These are phyloP conservation scores for Scutellaria barbata DNA, from an alignment of 257 asterid species.

Conservation along the genomic window DNA sequence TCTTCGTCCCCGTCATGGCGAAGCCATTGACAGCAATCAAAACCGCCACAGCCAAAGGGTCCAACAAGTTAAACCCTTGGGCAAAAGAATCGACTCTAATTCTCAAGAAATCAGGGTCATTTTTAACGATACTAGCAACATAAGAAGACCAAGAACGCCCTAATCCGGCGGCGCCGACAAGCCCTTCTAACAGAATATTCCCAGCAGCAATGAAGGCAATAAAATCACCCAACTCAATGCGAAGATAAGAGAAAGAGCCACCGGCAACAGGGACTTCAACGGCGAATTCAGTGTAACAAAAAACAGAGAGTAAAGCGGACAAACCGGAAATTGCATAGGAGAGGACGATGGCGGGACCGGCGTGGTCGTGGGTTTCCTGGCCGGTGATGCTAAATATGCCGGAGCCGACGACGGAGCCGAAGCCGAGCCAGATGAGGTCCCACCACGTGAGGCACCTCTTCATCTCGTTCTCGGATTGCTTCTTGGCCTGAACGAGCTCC, in stretches of 20 bases:
- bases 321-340: conserved; percentile 84
- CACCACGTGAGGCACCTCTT: conserved; percentile 88
- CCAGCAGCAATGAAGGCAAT: conserved; percentile 91
- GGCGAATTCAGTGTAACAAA: conserved; percentile 90
- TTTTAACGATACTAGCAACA: conserved; percentile 63
- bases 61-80: conserved; percentile 78
- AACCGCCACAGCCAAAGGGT: conserved; percentile 77
- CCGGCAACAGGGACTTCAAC: conserved; percentile 95
- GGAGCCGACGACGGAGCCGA: conserved; percentile 94
- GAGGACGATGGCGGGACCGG: conserved; percentile 88
- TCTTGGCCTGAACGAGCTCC: conserved; percentile 62
- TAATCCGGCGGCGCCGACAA: conserved; percentile 94
- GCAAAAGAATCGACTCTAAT: conserved; percentile 63
- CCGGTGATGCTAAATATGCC: conserved; percentile 94
- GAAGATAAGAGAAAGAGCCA: conserved; percentile 85
- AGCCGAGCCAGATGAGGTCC: conserved; percentile 91
- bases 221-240: conserved; percentile 92
- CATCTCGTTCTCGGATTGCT: conserved; percentile 79
- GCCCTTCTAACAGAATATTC: conserved; percentile 75
- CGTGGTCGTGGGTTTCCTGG: conserved; percentile 65
- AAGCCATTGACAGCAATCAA: conserved; percentile 61
- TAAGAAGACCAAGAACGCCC: conserved; percentile 96
- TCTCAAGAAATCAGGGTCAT: conserved; percentile 65
- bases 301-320: conserved; percentile 82
- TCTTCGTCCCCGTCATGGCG: conserved; percentile 78